Evolutionary conservation across 495 filamentous ascomycete species (phyloP).

Genomic region (Extremus antarcticus): DNA sequence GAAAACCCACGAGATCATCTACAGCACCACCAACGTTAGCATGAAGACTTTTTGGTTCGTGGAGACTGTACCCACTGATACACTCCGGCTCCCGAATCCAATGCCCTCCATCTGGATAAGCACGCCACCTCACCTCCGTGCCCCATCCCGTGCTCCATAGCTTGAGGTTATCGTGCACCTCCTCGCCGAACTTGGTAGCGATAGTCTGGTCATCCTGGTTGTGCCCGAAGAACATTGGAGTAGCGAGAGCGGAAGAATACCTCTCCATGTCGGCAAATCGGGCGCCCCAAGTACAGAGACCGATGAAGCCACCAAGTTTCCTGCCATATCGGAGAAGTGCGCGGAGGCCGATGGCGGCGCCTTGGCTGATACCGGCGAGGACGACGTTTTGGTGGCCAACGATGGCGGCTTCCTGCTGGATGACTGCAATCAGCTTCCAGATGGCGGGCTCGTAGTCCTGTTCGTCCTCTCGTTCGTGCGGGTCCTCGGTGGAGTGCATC

Average conservation of each 20-base stretch:
- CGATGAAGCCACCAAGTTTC: constrained; percentile 21
- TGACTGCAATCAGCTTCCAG: not conserved
- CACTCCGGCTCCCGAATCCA: constrained; percentile 23
- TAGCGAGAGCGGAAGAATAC: not conserved
- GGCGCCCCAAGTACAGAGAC: constrained; percentile 17
- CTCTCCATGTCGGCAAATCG: not conserved
- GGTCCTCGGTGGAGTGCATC: constrained; percentile 16
- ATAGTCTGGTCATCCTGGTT: constrained; percentile 18
- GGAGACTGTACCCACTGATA: not conserved
- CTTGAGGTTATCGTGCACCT: constrained; percentile 5
- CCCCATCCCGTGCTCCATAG: constrained; percentile 10
- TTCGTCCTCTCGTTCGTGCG: constrained; percentile 6
- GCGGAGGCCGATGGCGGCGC: constrained; percentile 18
- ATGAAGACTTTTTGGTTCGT: no score
- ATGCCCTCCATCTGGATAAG: constrained; percentile 19
- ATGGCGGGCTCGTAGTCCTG: constrained; percentile 14
- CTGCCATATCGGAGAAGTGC: constrained; percentile 6
- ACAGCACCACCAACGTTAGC: no score
- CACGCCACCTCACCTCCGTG: constrained; percentile 13
- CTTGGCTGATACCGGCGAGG: constrained; percentile 24
- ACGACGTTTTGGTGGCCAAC: constrained; percentile 15
- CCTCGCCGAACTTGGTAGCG: constrained; percentile 11
- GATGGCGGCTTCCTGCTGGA: constrained; percentile 9
- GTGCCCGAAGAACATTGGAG: constrained; percentile 17
- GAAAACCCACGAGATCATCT: no score